phyloP scores from a whole-genome alignment of 2,329 filamentous ascomycete genomes.

The Colletotrichum lindemuthianum region DNA sequence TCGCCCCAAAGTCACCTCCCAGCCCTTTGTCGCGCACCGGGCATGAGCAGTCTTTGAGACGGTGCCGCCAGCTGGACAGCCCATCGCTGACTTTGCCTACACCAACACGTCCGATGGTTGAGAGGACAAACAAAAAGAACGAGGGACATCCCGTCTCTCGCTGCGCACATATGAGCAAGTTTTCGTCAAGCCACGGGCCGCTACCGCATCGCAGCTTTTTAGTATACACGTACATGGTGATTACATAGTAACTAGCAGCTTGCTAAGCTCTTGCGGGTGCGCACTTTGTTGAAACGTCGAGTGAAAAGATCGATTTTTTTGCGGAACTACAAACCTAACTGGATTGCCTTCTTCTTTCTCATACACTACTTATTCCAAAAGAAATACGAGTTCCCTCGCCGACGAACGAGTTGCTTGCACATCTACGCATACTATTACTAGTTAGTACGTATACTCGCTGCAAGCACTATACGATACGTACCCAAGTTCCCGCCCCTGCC shows the following conservation, averaged over 20 bases:
- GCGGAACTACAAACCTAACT: too few species aligned
- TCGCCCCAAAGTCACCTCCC: slow-evolving; percentile 13
- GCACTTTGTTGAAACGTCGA: too few species aligned
- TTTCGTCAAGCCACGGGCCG: slow-evolving; percentile 39
- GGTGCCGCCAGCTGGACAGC: background rate
- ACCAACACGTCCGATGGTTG: slow-evolving; percentile 9
- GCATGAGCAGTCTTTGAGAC: too few species aligned
- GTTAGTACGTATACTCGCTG: too few species aligned
- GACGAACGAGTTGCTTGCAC: too few species aligned
- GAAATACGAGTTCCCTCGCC: too few species aligned
- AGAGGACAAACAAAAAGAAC: background rate
- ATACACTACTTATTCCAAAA: too few species aligned
- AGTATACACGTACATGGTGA: background rate
- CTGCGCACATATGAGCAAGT: slow-evolving; percentile 55
- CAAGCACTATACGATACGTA: too few species aligned
- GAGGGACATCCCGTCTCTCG: slow-evolving; percentile 32
- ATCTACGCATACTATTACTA: too few species aligned
- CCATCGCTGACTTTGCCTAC: slow-evolving; percentile 7
- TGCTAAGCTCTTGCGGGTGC: background rate
- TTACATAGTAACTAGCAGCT: background rate
- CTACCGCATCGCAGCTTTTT: slow-evolving; percentile 13
- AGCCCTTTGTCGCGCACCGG: too few species aligned
- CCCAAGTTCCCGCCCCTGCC: background rate
- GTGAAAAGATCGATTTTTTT: too few species aligned
- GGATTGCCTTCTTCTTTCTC: too few species aligned